Evolutionary conservation across 2,329 filamentous ascomycete species (phyloP).

Genomic region (Cryphonectria radicalis): DNA sequence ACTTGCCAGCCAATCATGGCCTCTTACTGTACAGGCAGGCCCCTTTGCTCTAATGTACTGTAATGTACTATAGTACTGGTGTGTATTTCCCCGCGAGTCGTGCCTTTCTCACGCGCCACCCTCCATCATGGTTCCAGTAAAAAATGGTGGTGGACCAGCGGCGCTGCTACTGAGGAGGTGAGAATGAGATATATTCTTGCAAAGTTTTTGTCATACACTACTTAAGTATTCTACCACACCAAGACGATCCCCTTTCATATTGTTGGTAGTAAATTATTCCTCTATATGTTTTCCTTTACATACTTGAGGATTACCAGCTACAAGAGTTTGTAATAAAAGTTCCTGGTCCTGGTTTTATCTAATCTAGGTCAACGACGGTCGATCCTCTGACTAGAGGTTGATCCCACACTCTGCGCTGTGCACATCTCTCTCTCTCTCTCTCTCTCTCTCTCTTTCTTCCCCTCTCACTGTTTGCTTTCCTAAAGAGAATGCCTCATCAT

Average conservation of each 20-base stretch:
- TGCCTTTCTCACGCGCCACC: neutral
- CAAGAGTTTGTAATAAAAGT: neutral
- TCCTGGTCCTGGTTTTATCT: no score
- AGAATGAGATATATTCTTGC: neutral
- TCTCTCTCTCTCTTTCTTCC: neutral
- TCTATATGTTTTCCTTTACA: neutral
- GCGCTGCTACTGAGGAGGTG: neutral
- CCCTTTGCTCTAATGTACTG: neutral
- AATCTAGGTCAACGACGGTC: neutral
- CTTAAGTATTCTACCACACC: neutral
- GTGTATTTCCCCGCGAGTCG: constrained; percentile 11
- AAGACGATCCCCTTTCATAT: neutral
- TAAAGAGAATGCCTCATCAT: constrained; percentile 7
- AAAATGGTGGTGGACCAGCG: neutral
- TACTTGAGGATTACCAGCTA: neutral
- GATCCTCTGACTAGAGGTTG: neutral
- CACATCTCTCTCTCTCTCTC: neutral
- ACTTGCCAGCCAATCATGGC: neutral
- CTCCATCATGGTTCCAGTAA: neutral
- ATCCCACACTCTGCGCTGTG: no score
- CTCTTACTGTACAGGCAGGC: neutral
- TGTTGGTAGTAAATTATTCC: neutral
- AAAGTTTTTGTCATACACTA: neutral
- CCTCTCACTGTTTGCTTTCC: neutral
- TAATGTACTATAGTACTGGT: neutral